These are phyloP conservation scores for Pythium chondricola DNA, from an alignment of 352 stramenopile species.

Conservation along the genomic window DNA sequence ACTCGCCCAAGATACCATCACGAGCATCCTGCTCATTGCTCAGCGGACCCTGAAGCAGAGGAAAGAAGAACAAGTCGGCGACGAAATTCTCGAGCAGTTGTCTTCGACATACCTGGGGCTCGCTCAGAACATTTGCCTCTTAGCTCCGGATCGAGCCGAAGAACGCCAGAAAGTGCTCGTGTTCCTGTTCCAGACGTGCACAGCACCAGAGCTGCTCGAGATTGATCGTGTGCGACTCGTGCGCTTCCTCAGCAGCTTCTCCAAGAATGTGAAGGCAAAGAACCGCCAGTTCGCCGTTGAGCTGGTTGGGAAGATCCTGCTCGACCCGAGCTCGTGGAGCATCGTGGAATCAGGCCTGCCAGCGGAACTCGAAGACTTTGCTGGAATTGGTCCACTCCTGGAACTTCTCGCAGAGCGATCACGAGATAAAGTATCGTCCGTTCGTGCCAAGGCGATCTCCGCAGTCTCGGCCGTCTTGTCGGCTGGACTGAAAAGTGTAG, in stretches of 20 bases:
- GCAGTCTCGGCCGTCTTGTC: slow-evolving; percentile 62
- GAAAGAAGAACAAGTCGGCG: slow-evolving; percentile 16
- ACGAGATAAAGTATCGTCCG: slow-evolving; percentile 69
- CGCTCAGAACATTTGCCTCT: slow-evolving; percentile 74
- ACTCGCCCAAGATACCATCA: slow-evolving; percentile 26
- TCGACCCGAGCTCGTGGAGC: slow-evolving; percentile 53
- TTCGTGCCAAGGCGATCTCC: slow-evolving; percentile 76
- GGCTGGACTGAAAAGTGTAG: slow-evolving; percentile 29
- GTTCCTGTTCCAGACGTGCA: slow-evolving; percentile 38
- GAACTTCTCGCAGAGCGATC: slow-evolving; percentile 70
- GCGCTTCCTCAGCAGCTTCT: slow-evolving; percentile 73
- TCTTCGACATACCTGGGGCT: slow-evolving; percentile 31
- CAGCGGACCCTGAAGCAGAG: neutral
- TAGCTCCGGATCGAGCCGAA: slow-evolving; percentile 62
- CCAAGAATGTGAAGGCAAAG: slow-evolving; percentile 62
- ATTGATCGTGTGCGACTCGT: slow-evolving; percentile 53
- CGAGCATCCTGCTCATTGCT: too few species aligned
- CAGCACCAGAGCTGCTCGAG: slow-evolving; percentile 34
- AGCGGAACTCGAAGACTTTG: slow-evolving; percentile 28
- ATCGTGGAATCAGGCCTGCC: slow-evolving; percentile 10
- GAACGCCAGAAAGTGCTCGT: slow-evolving; percentile 60
- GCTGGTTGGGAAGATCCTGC: slow-evolving; percentile 52
- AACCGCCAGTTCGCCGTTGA: slow-evolving; percentile 81
- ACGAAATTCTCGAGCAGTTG: slow-evolving; percentile 23
- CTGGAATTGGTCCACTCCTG: slow-evolving; percentile 48